Conservation (phyloP, 768 basidiomycete genomes). For the Russula brevipes region DNA sequence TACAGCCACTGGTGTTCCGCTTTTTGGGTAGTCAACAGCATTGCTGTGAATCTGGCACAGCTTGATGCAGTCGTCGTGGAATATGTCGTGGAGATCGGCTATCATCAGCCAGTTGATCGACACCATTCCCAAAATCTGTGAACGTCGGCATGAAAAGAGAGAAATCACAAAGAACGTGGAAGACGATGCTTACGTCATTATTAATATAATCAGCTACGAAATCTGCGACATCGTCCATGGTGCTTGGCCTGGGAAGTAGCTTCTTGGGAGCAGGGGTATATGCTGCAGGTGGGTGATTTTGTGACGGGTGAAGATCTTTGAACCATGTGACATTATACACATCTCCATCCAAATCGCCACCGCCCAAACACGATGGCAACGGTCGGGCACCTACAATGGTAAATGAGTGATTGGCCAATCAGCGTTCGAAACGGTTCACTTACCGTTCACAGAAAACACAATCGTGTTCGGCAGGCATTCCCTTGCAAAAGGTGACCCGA, state of each 20-base stretch:
- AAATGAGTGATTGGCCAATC: background rate
- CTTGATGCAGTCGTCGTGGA: conserved; percentile 46
- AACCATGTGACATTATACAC: conserved; percentile 42
- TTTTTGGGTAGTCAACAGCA: conserved; percentile 65
- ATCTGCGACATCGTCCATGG: conserved; percentile 59
- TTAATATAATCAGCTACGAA: conserved; percentile 68
- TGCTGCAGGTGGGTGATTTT: conserved; percentile 37
- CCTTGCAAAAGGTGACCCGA: conserved; percentile 45
- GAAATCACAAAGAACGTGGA: background rate
- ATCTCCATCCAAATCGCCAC: conserved; percentile 69
- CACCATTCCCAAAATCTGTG: conserved; percentile 54
- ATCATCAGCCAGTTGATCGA: conserved; percentile 60
- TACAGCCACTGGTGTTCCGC: conserved; percentile 33
- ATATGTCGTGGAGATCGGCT: conserved; percentile 52
- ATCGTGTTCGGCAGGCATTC: conserved; percentile 57
- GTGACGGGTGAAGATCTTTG: conserved; percentile 28
- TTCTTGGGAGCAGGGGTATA: conserved; percentile 48
- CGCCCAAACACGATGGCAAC: conserved; percentile 57
- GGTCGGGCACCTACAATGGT: conserved; percentile 47
- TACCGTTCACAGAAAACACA: conserved; percentile 59
- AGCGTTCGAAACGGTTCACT: conserved; percentile 2
- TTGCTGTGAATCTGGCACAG: conserved; percentile 56
- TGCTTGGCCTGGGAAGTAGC: conserved; percentile 43
- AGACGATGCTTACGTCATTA: conserved; percentile 37
- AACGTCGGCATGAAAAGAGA: background rate